Conservation (phyloP, 768 basidiomycete genomes). For the Gloeopeniophorella convolvens region DNA sequence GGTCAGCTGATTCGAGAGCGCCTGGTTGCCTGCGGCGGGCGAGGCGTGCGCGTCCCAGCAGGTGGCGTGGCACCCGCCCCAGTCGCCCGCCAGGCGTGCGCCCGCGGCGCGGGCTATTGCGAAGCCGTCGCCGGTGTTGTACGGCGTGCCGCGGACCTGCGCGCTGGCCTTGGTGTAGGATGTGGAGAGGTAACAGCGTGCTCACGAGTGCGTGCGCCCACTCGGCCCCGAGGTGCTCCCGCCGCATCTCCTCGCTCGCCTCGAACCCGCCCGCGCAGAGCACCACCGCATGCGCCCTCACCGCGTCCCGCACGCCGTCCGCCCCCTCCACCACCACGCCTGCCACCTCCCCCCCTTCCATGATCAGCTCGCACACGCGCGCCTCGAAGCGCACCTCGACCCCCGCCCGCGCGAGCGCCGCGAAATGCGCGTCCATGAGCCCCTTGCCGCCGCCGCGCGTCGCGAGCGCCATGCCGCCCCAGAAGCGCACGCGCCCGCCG, state of each 20-base stretch:
- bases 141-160: constrained; percentile 65
- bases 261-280: constrained; percentile 67
- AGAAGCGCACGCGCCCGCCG: constrained; percentile 55
- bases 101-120: constrained; percentile 43
- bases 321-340: constrained; percentile 41
- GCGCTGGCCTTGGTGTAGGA: not conserved
- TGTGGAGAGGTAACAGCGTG: not conserved
- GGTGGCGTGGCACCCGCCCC: constrained; percentile 64
- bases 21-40: constrained; percentile 43
- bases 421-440: constrained; percentile 49
- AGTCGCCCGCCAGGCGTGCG: constrained; percentile 57
- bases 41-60: constrained; percentile 64
- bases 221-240: constrained; percentile 46
- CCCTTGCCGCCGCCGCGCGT: constrained; percentile 66
- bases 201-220: constrained; percentile 55
- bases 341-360: constrained; percentile 34
- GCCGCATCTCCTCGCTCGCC: constrained; percentile 45
- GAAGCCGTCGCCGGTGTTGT: constrained; percentile 64
- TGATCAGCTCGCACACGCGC: constrained; percentile 35
- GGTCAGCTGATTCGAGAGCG: constrained; percentile 62
- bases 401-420: constrained; percentile 41
- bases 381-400: constrained; percentile 55
- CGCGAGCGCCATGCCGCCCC: constrained; percentile 61
- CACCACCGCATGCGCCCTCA: too few species aligned
- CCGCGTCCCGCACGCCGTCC: constrained; percentile 35